These are phyloP conservation scores for Schizothecium vesticola DNA, from an alignment of 495 filamentous ascomycete species.

Conservation along the genomic window DNA sequence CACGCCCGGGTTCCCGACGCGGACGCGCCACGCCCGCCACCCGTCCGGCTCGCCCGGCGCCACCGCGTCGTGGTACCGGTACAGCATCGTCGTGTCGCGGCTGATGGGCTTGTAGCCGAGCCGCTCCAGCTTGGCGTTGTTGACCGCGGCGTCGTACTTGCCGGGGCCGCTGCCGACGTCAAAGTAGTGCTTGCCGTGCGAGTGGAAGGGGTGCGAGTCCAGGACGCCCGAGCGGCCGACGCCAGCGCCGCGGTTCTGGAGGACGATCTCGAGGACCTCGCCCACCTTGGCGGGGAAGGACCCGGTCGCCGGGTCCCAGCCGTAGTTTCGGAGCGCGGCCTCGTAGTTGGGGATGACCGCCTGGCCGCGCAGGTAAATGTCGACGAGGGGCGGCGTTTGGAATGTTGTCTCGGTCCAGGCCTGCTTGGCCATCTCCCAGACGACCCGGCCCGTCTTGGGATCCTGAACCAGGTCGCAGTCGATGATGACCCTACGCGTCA, in stretches of 20 bases:
- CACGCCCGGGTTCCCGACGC: conserved; percentile 48
- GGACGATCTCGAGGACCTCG: conserved; percentile 59
- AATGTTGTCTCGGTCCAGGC: conserved; percentile 43
- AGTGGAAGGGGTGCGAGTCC: conserved; percentile 59
- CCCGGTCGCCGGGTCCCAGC: conserved; percentile 47
- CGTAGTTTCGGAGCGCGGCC: conserved; percentile 39
- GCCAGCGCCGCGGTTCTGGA: conserved; percentile 45
- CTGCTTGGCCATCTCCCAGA: conserved; percentile 27
- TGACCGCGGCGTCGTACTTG: conserved; percentile 46
- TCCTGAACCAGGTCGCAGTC: conserved; percentile 29
- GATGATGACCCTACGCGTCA: conserved; percentile 49
- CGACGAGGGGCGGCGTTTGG: conserved; percentile 49
- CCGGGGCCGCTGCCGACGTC: conserved; percentile 56
- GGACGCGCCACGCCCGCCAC: conserved; percentile 55
- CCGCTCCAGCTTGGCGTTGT: conserved; percentile 41
- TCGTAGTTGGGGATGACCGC: conserved; percentile 37
- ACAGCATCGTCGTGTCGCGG: conserved; percentile 54
- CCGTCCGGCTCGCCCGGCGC: conserved; percentile 38
- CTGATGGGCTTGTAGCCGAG: conserved; percentile 37
- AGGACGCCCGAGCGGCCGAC: conserved; percentile 35
- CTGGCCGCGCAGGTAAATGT: conserved; percentile 46
- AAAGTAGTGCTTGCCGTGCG: conserved; percentile 53
- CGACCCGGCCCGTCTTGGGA: conserved; percentile 10
- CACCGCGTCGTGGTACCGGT: conserved; percentile 38
- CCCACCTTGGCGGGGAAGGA: conserved; percentile 51